Evolutionary conservation across 176 grass and related monocot species (phyloP), one percentile per base, ranked within the genome.

Genomic region (Triticum aestivum): DNA sequence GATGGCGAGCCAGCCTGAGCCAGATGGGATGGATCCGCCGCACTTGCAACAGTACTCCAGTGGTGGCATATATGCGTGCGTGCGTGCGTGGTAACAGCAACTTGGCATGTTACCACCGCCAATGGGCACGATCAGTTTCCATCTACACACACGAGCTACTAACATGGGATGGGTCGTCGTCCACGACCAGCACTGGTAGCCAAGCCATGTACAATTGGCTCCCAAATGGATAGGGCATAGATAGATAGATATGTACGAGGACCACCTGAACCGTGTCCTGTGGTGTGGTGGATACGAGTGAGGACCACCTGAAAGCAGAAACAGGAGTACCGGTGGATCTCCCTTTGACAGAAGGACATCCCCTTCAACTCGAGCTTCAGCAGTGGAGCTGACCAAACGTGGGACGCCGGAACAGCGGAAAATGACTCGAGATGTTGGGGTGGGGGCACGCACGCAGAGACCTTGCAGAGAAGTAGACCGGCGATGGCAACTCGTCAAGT

Each of bases 1-100:
- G 18, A 9, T 29, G 73, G 73, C 18, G 54, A 56, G 47, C 45
- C 44, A 41, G 44, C 44, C 49, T 0, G 18, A 21, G 54, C 44
- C 73, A 77, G 47, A 77, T 34, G 74, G 49, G 74, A 58, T 58
- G 74, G 74, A 77, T 77, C 74, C 74, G 74, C 74, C 74, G 74
- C 47, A 77, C 74, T 77, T 77, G 47, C 45, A 32, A 21, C 47
- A 77, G 74, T 77, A 45, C 13, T 4, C 45, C 54, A 21, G 54
- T 58, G 56, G 21, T 18, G 18, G 56, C 56, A 59, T 34, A 75
- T 51, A 75, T 75, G 42, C 72, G 42, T 21, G 13, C 64, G 14
- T 17, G 47, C 13, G 47, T 49, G 47, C 47, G 14, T 14, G 45
- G 45, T 4, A 49, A 14, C 72, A 75, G 23, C 42, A 75, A 51